Conservation (phyloP, 495 filamentous ascomycete genomes). For the Rostrohypoxylon terebratum region DNA sequence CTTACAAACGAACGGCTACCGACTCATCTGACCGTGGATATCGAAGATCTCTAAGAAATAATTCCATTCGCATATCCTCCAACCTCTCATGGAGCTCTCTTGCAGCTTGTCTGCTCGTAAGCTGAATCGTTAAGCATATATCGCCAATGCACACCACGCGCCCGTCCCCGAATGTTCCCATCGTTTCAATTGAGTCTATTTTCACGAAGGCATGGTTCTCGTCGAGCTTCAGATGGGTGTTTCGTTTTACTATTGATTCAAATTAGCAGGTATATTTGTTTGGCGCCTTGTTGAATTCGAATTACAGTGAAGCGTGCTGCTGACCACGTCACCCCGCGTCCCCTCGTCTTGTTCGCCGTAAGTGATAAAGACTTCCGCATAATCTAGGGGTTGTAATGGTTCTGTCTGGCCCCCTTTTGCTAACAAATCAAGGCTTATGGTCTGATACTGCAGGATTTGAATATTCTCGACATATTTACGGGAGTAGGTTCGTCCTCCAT, state of each 20-base stretch:
- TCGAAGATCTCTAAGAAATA: not conserved
- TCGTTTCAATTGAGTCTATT: not conserved
- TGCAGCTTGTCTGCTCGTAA: constrained; percentile 12
- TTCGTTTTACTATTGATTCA: constrained; percentile 5
- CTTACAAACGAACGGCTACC: constrained; percentile 6
- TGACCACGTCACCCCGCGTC: not conserved
- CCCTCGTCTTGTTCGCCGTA: constrained; percentile 8
- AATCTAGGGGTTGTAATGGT: constrained; percentile 1
- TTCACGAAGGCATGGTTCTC: not conserved
- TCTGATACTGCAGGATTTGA: constrained; percentile 13
- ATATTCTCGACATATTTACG: constrained; percentile 14
- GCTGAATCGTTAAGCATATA: not conserved
- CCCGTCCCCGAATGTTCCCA: not conserved
- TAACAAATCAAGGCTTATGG: not conserved
- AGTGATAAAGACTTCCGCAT: constrained; percentile 6
- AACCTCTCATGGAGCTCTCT: not conserved
- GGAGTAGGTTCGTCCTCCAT: not conserved
- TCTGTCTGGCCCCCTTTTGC: not conserved
- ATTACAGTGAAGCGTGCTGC: constrained; percentile 4
- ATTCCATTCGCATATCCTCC: constrained; percentile 13
- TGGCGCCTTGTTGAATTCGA: not conserved
- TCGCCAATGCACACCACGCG: not conserved
- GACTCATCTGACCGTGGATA: constrained; percentile 10
- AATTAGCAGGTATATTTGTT: not conserved
- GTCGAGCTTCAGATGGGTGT: not conserved